Evolutionary conservation across 805 yeast species (phyloP).

Genomic region (Candida nemodendra): DNA sequence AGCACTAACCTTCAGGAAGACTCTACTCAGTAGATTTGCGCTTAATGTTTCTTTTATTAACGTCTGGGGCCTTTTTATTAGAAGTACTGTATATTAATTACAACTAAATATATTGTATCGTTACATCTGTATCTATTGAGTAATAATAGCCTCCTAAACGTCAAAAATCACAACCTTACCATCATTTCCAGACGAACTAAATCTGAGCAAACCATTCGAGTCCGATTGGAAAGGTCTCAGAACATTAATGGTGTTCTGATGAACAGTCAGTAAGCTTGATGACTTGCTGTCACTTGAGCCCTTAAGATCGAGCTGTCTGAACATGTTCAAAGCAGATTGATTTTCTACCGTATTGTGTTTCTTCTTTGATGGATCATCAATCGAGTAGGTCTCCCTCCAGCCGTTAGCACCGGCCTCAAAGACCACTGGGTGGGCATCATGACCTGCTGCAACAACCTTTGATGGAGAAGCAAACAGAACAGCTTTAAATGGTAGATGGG

Average conservation of each 20-base stretch:
- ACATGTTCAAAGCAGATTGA: constrained; percentile 85
- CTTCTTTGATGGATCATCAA: constrained; percentile 55
- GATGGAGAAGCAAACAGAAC: constrained; percentile 66
- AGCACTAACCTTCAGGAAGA: constrained; percentile 17
- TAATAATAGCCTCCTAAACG: constrained; percentile 23
- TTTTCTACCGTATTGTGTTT: constrained; percentile 56
- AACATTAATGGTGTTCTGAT: constrained; percentile 84
- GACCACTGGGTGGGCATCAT: constrained; percentile 85
- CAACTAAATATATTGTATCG: constrained; percentile 4
- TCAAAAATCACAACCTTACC: constrained; percentile 85
- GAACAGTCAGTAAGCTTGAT: constrained; percentile 66
- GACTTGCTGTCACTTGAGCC: constrained; percentile 60
- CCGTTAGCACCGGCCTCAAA: constrained; percentile 75
- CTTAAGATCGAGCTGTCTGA: constrained; percentile 91
- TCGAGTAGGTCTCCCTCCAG: constrained; percentile 52
- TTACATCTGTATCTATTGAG: background rate
- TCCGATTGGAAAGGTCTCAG: constrained; percentile 52
- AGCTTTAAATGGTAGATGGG: constrained; percentile 77
- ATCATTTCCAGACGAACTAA: constrained; percentile 82
- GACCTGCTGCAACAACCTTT: constrained; percentile 84
- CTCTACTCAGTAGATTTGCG: background rate
- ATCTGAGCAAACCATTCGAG: constrained; percentile 51
- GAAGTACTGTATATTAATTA: background rate
- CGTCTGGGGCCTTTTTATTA: background rate
- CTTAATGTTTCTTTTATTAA: background rate